Conservation (phyloP, 2,329 filamentous ascomycete species). For the Xylariaceae sp. region DNA sequence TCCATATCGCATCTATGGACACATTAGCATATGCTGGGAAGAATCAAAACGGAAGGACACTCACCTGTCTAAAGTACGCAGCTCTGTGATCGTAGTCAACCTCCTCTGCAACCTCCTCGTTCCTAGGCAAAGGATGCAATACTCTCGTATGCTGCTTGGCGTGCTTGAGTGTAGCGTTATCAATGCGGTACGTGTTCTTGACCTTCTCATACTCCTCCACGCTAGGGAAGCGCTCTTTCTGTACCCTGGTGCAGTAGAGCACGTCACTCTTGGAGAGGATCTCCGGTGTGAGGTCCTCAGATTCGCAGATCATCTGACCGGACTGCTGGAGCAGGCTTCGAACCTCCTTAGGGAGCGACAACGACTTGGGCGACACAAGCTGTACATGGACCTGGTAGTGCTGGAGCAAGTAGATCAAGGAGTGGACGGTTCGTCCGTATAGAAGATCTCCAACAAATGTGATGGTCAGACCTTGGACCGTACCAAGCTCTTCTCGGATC, state of each 20-base stretch:
- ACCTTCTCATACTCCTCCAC: conserved; percentile 78
- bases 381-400: conserved; percentile 96
- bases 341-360: conserved; percentile 74
- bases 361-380: conserved; percentile 78
- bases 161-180: conserved; percentile 84
- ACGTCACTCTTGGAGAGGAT: conserved; percentile 86
- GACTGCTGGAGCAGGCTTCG: conserved; percentile 68
- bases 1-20: conserved; percentile 84
- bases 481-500: conserved; percentile 95
- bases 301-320: conserved; percentile 75
- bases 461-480: conserved; percentile 90
- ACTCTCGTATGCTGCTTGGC: conserved; percentile 93
- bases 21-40: conserved; percentile 38
- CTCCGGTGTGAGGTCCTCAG: conserved; percentile 77
- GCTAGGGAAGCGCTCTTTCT: conserved; percentile 92
- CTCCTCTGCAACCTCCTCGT: conserved; percentile 90
- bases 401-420: conserved; percentile 85
- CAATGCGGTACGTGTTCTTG: conserved; percentile 84
- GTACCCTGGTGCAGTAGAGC: conserved; percentile 93
- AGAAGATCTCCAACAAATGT: conserved; percentile 93
- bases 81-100: conserved; percentile 96
- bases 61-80: conserved; percentile 98
- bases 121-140: conserved; percentile 91
- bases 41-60: conserved; percentile 35
- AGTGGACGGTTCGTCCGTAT: conserved; percentile 93